A percentile compares a stretch with the other conserved stretches of the same genome.
These are phyloP conservation scores for Mesostigma viride DNA, from an alignment of 139 green algal species.

Conservation along the genomic window DNA sequence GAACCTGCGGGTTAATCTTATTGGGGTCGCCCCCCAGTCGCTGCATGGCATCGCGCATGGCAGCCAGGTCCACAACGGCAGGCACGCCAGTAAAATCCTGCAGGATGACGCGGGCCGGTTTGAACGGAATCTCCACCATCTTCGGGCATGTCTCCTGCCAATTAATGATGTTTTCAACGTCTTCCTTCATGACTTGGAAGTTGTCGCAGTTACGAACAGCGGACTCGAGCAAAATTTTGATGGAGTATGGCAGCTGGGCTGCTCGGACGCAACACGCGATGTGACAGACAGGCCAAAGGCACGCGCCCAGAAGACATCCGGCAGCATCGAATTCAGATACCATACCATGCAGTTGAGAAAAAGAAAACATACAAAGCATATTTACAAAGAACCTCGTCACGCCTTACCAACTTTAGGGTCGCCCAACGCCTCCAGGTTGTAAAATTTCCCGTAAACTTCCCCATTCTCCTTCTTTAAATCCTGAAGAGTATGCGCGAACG, in stretches of 20 bases:
- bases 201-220: slow-evolving; percentile 35
- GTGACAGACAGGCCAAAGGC: no score
- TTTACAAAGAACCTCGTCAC: no score
- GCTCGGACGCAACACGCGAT: no score
- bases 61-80: slow-evolving; percentile 36
- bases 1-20: slow-evolving; percentile 32
- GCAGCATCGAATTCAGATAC: no score
- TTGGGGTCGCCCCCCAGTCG: slow-evolving; percentile 29
- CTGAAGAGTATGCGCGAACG: no score
- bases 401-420: no score
- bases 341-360: no score
- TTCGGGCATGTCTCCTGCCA: slow-evolving; percentile 34
- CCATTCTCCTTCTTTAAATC: no score
- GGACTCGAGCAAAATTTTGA: slow-evolving; percentile 28
- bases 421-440: no score
- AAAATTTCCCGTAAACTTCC: no score
- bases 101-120: slow-evolving; percentile 32
- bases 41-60: slow-evolving; percentile 37
- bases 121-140: slow-evolving; percentile 38
- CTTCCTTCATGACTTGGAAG: slow-evolving; percentile 24
- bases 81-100: slow-evolving; percentile 39
- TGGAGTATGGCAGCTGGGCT: slow-evolving; percentile 36
- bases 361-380: no score
- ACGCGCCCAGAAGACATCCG: no score
- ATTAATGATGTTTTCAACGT: slow-evolving; percentile 34